Percentiles rank a stretch among this genome's conserved stretches.
Evolutionary conservation across 2,329 filamentous ascomycete genomes (phyloP).

Genomic region (Periglandula ipomoeae): DNA sequence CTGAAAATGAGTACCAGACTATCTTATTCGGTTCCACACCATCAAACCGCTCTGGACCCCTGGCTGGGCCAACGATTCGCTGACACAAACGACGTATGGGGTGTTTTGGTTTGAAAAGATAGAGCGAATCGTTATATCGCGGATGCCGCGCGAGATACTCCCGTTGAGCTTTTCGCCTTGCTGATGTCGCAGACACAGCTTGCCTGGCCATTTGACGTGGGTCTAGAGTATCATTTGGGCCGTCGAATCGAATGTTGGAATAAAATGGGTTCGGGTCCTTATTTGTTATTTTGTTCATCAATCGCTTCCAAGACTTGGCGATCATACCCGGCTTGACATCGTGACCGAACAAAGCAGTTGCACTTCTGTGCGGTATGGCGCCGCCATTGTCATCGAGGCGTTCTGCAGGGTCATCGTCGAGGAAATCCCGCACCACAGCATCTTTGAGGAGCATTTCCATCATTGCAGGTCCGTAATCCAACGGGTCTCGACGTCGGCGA

Average conservation of each 20-base stretch:
- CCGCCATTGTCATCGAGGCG: conserved; percentile 19
- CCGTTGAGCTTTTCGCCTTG: conserved; percentile 77
- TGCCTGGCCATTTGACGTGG: conserved; percentile 83
- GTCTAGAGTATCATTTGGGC: conserved; percentile 69
- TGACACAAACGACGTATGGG: conserved; percentile 77
- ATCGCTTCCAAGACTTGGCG: conserved; percentile 51
- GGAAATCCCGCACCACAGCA: conserved; percentile 86
- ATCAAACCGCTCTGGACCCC: conserved; percentile 78
- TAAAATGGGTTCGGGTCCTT: conserved; percentile 93
- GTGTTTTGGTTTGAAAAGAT: conserved; percentile 72
- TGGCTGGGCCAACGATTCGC: conserved; percentile 79
- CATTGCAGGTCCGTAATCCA: conserved; percentile 85
- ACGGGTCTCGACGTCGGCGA: conserved; percentile 61
- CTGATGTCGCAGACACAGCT: conserved; percentile 73
- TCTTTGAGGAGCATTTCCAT: conserved; percentile 97
- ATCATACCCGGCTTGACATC: conserved; percentile 48
- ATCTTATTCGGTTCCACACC: conserved; percentile 82
- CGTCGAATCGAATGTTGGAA: conserved; percentile 60
- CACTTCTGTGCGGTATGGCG: conserved; percentile 21
- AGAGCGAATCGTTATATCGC: conserved; percentile 86
- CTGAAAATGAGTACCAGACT: conserved; percentile 88
- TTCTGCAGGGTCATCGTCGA: conserved; percentile 59
- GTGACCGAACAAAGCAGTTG: conserved; percentile 26
- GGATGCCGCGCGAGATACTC: conserved; percentile 84
- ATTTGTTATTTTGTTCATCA: conserved; percentile 47